Evolutionary conservation across 164 flowering plant species (phyloP).

Genomic region (Dillenia turbinata): DNA sequence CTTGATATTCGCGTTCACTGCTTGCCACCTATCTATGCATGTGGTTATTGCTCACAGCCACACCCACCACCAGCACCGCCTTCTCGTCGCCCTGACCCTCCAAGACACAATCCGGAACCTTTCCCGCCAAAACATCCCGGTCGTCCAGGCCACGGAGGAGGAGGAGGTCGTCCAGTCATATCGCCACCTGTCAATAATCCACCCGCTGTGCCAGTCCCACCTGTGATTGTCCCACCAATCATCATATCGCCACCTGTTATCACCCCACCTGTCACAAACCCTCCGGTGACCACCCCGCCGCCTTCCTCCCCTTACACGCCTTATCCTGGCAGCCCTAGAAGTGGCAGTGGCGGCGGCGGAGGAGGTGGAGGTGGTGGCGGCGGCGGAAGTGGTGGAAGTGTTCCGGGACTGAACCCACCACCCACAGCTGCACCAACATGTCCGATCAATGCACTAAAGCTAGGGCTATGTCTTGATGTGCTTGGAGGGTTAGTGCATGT

Average conservation of each 20-base stretch:
- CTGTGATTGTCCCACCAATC: constrained; percentile 21
- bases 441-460: constrained; percentile 70
- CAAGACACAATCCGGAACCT: constrained; percentile 7
- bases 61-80: constrained; percentile 19
- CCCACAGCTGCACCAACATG: constrained; percentile 41
- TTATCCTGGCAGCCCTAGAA: constrained; percentile 16
- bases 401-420: constrained; percentile 30
- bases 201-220: constrained; percentile 6
- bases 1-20: constrained; percentile 32
- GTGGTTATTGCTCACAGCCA: constrained; percentile 33
- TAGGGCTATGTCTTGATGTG: constrained; percentile 79
- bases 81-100: constrained; percentile 12
- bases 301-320: constrained; percentile 31
- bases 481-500: constrained; percentile 82
- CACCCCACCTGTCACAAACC: constrained; percentile 17
- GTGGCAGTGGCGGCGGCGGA: constrained; percentile 13
- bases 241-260: constrained; percentile 17
- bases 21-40: constrained; percentile 57
- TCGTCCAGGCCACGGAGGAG: constrained; percentile 16
- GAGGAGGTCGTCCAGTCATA: constrained; percentile 6
- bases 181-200: constrained; percentile 24
- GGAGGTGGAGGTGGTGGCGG: constrained; percentile 10
- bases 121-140: constrained; percentile 18
- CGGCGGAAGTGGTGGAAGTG: constrained; percentile 14
- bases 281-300: constrained; percentile 24